Evolutionary conservation across 2,329 filamentous ascomycete genomes (phyloP), one percentile per base, ranked within the genome.

Genomic region (Fusarium vanettenii): DNA sequence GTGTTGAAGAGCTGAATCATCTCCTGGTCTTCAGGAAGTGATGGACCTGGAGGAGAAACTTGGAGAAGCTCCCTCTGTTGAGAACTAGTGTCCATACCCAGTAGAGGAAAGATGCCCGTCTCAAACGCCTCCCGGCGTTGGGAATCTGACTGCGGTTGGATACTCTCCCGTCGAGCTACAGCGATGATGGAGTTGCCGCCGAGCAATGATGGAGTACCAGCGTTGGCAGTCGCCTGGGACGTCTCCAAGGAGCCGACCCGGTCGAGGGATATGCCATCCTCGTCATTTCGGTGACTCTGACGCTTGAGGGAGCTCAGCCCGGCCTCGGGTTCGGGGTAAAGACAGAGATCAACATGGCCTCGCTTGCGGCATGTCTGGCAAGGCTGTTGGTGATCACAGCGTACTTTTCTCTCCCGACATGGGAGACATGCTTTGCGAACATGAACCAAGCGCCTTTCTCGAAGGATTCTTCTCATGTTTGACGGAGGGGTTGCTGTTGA

Each of bases 391-490:
- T 66, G 71, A 22, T 71, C 62, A 16, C 64, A 74, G 18, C 71
- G 63, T 5, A 73, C 67, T 1, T 74, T 74, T 11, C 71, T 63
- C 63, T 74, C 71, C 3, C 71, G n/a, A 4, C 64, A 74, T 1
- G 67, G 70, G 2, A 73, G n/a, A 11, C 71, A 74, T 4, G 71
- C 89, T 56, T 90, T 87, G 13, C 85, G 81, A 13, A 90, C 83
- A 3, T 65, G 69, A n/a, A 64, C 33, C 5, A 64, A 39, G 14
- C 64, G 69, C 29, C 64, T 63, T 9, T 64, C 60, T 16, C 69
- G 64, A 13, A 71, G 35, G 16, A 68, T 56, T 14, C 39, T 63
- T 37, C 22, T 71, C 35, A 71, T 13, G 18, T 55, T 39, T 27
- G 48, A 25, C 18, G 61, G 48, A 9, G 27, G 56, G 7, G 20